phyloP scores from a whole-genome alignment of 768 basidiomycete genomes.

The Termitomyces sp. region DNA sequence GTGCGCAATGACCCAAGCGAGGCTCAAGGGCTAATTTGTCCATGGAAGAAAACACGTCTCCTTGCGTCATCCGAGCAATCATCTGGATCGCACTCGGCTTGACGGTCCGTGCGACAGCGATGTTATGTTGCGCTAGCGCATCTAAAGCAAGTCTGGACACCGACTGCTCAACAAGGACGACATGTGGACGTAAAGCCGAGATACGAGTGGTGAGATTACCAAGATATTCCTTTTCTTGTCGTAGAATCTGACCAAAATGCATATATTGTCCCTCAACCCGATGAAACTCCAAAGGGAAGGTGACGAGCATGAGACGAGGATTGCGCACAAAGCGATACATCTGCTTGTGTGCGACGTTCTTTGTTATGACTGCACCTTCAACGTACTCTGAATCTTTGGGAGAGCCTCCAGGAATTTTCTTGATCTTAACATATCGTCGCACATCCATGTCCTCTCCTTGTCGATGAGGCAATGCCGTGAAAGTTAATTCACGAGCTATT shows the following conservation, averaged over 20 bases:
- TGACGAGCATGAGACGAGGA: conserved; percentile 93
- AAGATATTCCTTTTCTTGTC: conserved; percentile 92
- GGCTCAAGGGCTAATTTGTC: conserved; percentile 90
- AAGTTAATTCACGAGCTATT: conserved; percentile 81
- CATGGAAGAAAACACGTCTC: conserved; percentile 92
- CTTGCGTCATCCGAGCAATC: conserved; percentile 91
- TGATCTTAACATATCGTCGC: conserved; percentile 93
- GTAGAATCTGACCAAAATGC: conserved; percentile 84
- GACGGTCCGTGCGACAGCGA: conserved; percentile 86
- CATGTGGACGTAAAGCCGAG: conserved; percentile 84
- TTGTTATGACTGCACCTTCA: conserved; percentile 94
- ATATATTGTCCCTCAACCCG: conserved; percentile 91
- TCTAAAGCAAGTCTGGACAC: conserved; percentile 91
- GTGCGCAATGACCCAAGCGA: conserved; percentile 79
- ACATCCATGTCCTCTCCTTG: conserved; percentile 95
- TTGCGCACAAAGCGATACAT: conserved; percentile 82
- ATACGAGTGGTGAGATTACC: conserved; percentile 84
- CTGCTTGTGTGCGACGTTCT: conserved; percentile 94
- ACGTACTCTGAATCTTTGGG: conserved; percentile 96
- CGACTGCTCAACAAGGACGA: conserved; percentile 87
- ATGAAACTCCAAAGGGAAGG: conserved; percentile 92
- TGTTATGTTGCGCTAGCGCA: conserved; percentile 74
- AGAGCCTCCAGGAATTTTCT: conserved; percentile 93
- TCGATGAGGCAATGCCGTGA: conserved; percentile 60
- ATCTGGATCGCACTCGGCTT: conserved; percentile 84